Evolutionary conservation across 2,329 filamentous ascomycete genomes (phyloP), one percentile per base, ranked within the genome.

Genomic region (Cadophora luteo-olivacea): DNA sequence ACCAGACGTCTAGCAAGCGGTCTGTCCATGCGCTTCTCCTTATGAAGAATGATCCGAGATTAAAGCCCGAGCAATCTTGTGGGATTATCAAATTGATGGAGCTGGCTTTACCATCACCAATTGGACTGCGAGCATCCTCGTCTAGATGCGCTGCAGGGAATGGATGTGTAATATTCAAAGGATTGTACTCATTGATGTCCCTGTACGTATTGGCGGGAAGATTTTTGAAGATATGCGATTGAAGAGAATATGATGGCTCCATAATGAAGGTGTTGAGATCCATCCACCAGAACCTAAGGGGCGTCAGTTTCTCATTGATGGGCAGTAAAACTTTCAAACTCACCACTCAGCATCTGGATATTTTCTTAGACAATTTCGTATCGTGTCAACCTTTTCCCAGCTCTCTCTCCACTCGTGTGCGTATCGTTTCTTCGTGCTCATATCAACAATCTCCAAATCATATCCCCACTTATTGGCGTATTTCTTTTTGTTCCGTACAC

Each of bases 381-480:
- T 89, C 52, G 93, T 93, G 79, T 99, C 96, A 70, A 97, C 94
- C 84, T 98, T 99, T 82, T 99, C 96, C 96, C 96, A 99, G 79
- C 95, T 97, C 82, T 99, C 96, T 77, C 96, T 89, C 96, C 96
- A 99, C 81, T 99, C 96, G 81, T 99, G 96, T 33, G 96, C 95
- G 79, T 99, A 99, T 73, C 94, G 90, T 83, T 97, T 98, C 86
- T 97, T 97, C 65, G 94, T 97, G 82, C 94, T 95, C 94, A 99
- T 97, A 80, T 99, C 97, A 73, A 97, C 93, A 77, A 98, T 91
- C 79, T 99, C 96, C 68, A 99, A 84, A 70, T 97, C 92, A 79
- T 99, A 98, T 16, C 96, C 96, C 94, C 96, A 98, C 78, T 86
- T 87, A 41, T 88, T 85, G 2, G 89, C 91, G 78, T 99, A 99